phyloP scores from a whole-genome alignment of 2,329 filamentous ascomycete genomes.

The Eurotiales sp. region DNA sequence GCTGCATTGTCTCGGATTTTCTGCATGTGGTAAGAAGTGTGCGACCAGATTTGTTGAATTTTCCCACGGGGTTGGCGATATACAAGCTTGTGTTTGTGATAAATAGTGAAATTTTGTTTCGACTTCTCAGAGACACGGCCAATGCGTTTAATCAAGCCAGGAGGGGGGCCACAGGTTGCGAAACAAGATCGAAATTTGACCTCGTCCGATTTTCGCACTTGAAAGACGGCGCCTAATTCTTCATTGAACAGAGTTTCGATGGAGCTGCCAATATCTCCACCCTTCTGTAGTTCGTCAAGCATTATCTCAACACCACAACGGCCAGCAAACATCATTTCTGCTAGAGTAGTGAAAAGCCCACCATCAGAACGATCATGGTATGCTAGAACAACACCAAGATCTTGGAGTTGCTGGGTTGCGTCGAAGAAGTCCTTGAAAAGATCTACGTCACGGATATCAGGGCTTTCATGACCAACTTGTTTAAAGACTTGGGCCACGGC shows the following conservation, averaged over 20 bases:
- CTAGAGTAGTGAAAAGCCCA: conserved; percentile 82
- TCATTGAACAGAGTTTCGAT: conserved; percentile 88
- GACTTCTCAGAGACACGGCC: conserved; percentile 64
- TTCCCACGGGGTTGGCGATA: conserved; percentile 65
- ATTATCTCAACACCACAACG: conserved; percentile 82
- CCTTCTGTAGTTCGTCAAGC: conserved; percentile 64
- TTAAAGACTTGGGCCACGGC: conserved; percentile 86
- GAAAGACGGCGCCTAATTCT: conserved; percentile 93
- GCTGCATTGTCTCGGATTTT: conserved; percentile 80
- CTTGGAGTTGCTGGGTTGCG: conserved; percentile 67
- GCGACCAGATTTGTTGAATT: conserved; percentile 84
- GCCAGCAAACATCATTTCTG: conserved; percentile 98
- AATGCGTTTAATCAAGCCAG: conserved; percentile 77
- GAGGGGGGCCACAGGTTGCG: conserved; percentile 79
- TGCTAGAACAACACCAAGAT: conserved; percentile 72
- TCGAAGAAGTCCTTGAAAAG: conserved; percentile 88
- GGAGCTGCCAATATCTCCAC: conserved; percentile 60
- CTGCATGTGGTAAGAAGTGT: conserved; percentile 89
- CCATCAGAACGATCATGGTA: conserved; percentile 96
- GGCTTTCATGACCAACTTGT: conserved; percentile 76
- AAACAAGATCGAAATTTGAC: conserved; percentile 85
- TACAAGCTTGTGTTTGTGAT: conserved; percentile 65
- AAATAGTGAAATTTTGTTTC: conserved; percentile 74
- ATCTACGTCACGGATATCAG: conserved; percentile 79
- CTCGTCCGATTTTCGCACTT: conserved; percentile 81